A percentile compares a stretch with the other conserved stretches of the same genome.
phyloP scores from a whole-genome alignment of 139 green algal species.

The Coccomyxa sp. region DNA sequence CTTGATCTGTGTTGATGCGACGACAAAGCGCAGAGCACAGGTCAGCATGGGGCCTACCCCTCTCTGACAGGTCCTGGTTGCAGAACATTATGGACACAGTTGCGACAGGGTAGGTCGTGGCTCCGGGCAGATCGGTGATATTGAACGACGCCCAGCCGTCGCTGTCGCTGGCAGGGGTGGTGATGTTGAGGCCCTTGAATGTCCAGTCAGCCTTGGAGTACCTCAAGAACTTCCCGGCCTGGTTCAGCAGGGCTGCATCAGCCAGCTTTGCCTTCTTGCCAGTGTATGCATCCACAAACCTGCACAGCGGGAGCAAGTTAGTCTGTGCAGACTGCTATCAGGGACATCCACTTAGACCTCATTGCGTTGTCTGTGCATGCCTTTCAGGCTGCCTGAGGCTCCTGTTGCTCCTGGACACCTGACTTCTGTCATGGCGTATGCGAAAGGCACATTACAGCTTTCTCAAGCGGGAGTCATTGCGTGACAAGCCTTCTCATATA shows the following conservation, averaged over 20 bases:
- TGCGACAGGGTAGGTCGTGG: background rate
- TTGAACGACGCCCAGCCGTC: background rate
- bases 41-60: background rate
- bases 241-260: background rate
- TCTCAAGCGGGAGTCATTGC: no score
- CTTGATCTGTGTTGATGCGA: background rate
- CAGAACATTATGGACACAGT: background rate
- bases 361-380: no score
- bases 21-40: background rate
- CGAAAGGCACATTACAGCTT: no score
- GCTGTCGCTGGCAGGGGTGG: background rate
- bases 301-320: no score
- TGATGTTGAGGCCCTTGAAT: background rate
- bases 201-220: slow-evolving; percentile 5
- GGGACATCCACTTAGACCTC: no score
- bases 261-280: slow-evolving; percentile 4
- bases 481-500: no score
- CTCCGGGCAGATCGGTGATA: background rate
- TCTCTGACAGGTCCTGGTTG: background rate
- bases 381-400: no score
- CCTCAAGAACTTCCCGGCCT: background rate
- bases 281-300: background rate
- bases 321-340: no score
- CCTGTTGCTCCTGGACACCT: no score
- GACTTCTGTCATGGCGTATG: no score